phyloP scores from a whole-genome alignment of 2,329 filamentous ascomycete genomes.

The Fonsecaea pugnacius region DNA sequence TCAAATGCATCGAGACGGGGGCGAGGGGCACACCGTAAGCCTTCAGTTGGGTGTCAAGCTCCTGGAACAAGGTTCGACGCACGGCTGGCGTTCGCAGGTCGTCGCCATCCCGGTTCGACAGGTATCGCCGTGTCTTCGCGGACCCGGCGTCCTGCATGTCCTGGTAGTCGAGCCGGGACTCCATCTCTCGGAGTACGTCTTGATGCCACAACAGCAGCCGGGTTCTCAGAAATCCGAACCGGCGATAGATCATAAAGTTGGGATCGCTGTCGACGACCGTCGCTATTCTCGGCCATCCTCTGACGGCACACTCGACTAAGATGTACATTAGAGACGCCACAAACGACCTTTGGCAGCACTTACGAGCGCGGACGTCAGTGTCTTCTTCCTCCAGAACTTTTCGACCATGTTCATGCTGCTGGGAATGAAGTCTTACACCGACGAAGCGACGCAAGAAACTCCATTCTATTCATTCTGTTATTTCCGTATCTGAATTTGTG shows the following conservation, averaged over 20 bases:
- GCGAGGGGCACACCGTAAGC: constrained; percentile 15
- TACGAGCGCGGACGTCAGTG: not conserved
- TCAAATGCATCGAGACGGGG: no score
- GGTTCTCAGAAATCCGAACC: constrained; percentile 49
- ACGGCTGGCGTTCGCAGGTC: constrained; percentile 10
- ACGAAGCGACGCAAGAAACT: not conserved
- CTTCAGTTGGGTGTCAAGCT: constrained; percentile 17
- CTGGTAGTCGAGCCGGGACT: constrained; percentile 35
- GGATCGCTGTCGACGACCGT: constrained; percentile 50
- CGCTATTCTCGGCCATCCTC: constrained; percentile 31
- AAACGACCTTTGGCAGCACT: not conserved
- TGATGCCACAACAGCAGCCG: constrained; percentile 44
- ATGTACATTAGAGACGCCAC: not conserved
- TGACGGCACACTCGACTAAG: constrained; percentile 5
- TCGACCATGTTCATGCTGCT: not conserved
- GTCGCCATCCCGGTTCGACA: constrained; percentile 18
- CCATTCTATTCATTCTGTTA: not conserved
- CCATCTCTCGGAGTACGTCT: constrained; percentile 39
- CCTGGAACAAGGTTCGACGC: constrained; percentile 14
- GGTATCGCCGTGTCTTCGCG: not conserved
- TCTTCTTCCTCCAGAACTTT: not conserved
- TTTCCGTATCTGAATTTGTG: not conserved
- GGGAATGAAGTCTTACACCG: not conserved
- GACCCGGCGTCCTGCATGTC: constrained; percentile 17
- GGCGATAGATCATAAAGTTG: constrained; percentile 48